Base-by-base conservation (phyloP, 345 rosid genomes). In the Noccaea bulbosa region DNA sequence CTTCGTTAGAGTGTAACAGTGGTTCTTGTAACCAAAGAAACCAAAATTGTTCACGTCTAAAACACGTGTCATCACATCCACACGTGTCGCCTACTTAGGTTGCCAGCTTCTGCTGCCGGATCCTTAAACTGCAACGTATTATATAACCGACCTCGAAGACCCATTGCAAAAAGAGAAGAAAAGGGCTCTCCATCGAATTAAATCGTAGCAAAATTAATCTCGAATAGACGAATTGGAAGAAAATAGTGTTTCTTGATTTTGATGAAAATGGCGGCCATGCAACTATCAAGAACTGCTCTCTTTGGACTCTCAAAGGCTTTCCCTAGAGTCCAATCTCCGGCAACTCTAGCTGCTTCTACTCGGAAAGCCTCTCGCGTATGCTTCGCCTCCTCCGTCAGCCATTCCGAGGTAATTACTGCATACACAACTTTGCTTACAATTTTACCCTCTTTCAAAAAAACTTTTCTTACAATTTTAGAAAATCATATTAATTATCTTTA, bases 311-410 rank as follows among this genome's bases (percentile, higher is more conserved):
- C 51, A 16, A 76, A 56, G 38, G 68, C 66, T 70, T 56, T 76
- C 11, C 75, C 79, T 54, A 11, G 7, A n/a, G 60, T 38, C 40
- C 60, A 8, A 27, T 41, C 73, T 45, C 74, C 74, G 32, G 45
- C 51, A 6, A 55, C 60, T 47, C 50, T 57, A 8, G 32, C 40
- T 65, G 57, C 62, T 32, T 57, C 71, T 17, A 22, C 46, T 7
- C 5, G 67, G 12, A 58, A 8, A 65, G 62, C 70, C 14, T 65
- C 72, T 71, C 80, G 76, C 33, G 63, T 71, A 16, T 65, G 63
- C 50, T 76, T 71, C 20, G 72, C 72, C 54, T 71, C 80, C 62
- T 70, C 79, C 8, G 71, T 58, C 50, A 70, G 55, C 54, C 68
- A 63, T 20, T 17, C 60, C 34, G 37, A 76, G 75, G 80, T 76